Conservation (phyloP, 345 rosid genomes). For the Diplotaxis tenuifolia region DNA sequence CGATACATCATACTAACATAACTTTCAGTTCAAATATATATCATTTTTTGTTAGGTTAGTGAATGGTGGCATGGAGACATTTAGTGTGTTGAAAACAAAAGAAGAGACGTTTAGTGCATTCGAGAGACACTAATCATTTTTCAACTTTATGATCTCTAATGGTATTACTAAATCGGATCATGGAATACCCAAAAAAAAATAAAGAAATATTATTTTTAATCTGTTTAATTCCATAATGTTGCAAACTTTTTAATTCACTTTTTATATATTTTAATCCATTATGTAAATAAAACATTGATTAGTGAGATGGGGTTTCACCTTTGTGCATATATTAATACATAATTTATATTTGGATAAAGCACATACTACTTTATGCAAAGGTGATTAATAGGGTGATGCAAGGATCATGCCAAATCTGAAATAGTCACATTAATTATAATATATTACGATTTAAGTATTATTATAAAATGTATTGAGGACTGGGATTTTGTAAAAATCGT, state of each 20-base stretch:
- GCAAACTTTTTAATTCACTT: constrained; percentile 4
- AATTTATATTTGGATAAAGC: constrained; percentile 18
- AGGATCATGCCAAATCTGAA: constrained; percentile 36
- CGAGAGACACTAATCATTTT: constrained; percentile 20
- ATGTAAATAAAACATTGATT: not conserved
- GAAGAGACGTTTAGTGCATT: not conserved
- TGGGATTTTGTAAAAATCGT: constrained; percentile 27
- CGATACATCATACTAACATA: not conserved
- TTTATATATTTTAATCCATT: not conserved
- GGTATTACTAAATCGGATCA: not conserved
- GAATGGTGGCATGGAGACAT: constrained; percentile 12
- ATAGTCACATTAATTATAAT: constrained; percentile 15
- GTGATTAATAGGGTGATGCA: constrained; percentile 21
- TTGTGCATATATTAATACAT: not conserved
- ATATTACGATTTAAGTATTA: not conserved
- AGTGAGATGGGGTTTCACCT: not conserved
- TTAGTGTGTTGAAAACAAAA: not conserved
- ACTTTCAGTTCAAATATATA: not conserved
- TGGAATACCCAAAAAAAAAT: not conserved
- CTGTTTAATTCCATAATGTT: not conserved
- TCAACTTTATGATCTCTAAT: constrained; percentile 9
- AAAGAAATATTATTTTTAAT: not conserved
- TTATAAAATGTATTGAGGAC: constrained; percentile 7
- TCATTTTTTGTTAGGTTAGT: not conserved
- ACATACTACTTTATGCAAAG: constrained; percentile 19